phyloP scores from a whole-genome alignment of 495 filamentous ascomycete species.

The Monascus purpureus region DNA sequence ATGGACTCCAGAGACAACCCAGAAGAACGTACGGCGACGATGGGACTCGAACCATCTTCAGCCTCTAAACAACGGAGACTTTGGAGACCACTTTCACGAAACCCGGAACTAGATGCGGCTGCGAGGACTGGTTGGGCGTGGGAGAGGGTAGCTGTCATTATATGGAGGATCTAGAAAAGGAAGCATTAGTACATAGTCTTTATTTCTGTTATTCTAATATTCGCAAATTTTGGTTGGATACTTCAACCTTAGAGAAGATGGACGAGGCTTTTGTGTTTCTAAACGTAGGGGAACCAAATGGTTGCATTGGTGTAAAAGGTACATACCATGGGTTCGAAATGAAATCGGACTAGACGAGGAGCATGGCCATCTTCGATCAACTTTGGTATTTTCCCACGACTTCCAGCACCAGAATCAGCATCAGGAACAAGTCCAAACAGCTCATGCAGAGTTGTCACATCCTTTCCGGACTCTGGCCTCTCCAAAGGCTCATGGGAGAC shows the following conservation, averaged over 20 bases:
- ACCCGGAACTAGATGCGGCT: slow-evolving; percentile 66
- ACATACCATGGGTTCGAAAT: slow-evolving; percentile 87
- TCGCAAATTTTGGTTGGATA: not conserved
- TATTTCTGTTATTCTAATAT: not conserved
- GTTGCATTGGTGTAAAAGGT: slow-evolving; percentile 4
- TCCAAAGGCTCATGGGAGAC: slow-evolving; percentile 66
- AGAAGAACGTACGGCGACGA: slow-evolving; percentile 71
- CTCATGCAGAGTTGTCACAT: slow-evolving; percentile 9
- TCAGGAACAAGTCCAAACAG: slow-evolving; percentile 21
- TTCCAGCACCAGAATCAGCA: too few relatives aligned
- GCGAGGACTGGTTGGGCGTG: slow-evolving; percentile 59
- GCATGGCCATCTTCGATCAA: slow-evolving; percentile 8
- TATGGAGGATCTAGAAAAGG: slow-evolving; percentile 61
- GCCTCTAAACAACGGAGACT: slow-evolving; percentile 25
- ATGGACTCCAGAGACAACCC: slow-evolving; percentile 69
- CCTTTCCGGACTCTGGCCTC: slow-evolving; percentile 4
- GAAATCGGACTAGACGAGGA: slow-evolving; percentile 64
- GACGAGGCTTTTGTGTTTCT: too few relatives aligned
- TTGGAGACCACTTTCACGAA: slow-evolving; percentile 72
- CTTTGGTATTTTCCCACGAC: slow-evolving; percentile 16
- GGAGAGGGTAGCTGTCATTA: slow-evolving; percentile 56
- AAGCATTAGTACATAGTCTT: not conserved
- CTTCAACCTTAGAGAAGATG: not conserved
- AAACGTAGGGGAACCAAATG: too few relatives aligned
- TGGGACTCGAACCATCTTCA: slow-evolving; percentile 36